Conservation (phyloP, 2,329 filamentous ascomycete species). For the Pestalotiopsis sp. region DNA sequence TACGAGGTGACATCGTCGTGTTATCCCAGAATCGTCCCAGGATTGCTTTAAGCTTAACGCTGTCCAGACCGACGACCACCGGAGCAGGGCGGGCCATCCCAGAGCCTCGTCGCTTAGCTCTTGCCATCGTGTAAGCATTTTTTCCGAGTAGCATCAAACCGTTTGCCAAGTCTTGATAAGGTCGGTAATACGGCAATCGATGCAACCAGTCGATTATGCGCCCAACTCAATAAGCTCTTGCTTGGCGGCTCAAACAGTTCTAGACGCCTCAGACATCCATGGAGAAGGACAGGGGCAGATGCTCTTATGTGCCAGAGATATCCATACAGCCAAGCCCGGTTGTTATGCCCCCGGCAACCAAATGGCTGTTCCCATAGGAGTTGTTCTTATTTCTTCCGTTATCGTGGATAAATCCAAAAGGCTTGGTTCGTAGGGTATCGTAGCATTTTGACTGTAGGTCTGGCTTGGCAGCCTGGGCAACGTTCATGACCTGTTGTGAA, state of each 20-base stretch:
- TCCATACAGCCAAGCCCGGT: neutral
- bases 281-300: neutral
- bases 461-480: neutral
- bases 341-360: neutral
- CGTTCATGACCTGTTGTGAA: neutral
- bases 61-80: neutral
- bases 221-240: neutral
- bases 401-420: neutral
- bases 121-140: neutral
- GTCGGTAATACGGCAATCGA: neutral
- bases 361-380: neutral
- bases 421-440: neutral
- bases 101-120: no score
- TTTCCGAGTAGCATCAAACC: neutral
- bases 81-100: neutral
- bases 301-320: neutral
- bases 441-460: neutral
- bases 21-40: neutral
- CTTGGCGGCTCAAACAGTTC: neutral
- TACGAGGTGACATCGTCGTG: neutral
- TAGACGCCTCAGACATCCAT: neutral
- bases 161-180: neutral
- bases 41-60: neutral
- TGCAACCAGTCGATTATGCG: neutral
- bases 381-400: neutral